A percentile compares a stretch with the other conserved stretches of the same genome.
These are phyloP conservation scores for Dendrobium chrysotoxum DNA, from an alignment of 106 monocot species.

Conservation along the genomic window DNA sequence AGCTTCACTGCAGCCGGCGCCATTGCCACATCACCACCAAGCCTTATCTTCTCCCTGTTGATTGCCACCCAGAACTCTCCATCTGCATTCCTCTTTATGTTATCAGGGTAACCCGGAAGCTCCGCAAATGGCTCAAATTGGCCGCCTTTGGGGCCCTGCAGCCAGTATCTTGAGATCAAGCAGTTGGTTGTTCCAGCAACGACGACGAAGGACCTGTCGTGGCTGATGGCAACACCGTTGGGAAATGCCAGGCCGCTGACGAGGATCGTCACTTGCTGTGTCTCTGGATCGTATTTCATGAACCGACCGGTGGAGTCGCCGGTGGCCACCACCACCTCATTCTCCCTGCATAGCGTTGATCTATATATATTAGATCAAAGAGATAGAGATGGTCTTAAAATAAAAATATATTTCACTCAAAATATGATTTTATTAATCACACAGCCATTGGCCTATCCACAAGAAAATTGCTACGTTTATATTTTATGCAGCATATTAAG, in stretches of 20 bases:
- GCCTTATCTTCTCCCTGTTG: slow-evolving; percentile 5
- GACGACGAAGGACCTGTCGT: slow-evolving; percentile 14
- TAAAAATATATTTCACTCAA: too few relatives aligned
- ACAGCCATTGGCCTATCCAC: too few relatives aligned
- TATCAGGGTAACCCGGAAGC: slow-evolving; percentile 28
- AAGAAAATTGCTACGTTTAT: too few relatives aligned
- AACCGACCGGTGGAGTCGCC: slow-evolving; percentile 23
- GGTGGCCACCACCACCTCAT: neutral
- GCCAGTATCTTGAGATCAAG: slow-evolving; percentile 18
- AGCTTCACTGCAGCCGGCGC: slow-evolving; percentile 17
- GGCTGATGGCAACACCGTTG: slow-evolving; percentile 19
- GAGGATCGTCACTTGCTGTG: slow-evolving; percentile 11
- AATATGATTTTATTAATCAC: too few relatives aligned
- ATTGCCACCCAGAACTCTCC: slow-evolving; percentile 33
- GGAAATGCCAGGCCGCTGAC: slow-evolving; percentile 15
- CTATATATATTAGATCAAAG: too few relatives aligned
- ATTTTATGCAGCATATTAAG: too few relatives aligned
- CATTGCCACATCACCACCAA: neutral
- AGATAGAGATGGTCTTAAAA: too few relatives aligned
- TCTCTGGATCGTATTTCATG: slow-evolving; percentile 23
- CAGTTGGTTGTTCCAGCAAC: slow-evolving; percentile 14
- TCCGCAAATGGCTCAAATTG: slow-evolving; percentile 12
- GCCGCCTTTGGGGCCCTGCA: slow-evolving; percentile 14
- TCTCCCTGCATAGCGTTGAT: slow-evolving; percentile 10
- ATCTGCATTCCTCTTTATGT: slow-evolving; percentile 10